These are phyloP conservation scores for Fusarium pininemorale DNA, from an alignment of 2,329 filamentous ascomycete genomes.

Conservation along the genomic window DNA sequence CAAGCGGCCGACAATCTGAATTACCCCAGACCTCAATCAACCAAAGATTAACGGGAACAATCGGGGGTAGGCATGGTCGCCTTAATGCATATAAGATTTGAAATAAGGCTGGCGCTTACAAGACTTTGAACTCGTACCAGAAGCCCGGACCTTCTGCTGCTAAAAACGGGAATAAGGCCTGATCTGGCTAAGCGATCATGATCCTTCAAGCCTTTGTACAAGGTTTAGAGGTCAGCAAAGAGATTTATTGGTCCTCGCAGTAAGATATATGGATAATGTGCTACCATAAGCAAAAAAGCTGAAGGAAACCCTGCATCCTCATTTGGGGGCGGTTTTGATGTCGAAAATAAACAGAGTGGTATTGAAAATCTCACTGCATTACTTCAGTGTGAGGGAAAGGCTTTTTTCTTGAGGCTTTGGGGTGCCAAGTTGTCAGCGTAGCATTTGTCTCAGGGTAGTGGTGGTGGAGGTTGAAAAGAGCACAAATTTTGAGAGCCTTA, in stretches of 20 bases:
- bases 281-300: not conserved
- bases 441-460: not conserved
- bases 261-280: not conserved
- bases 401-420: not conserved
- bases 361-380: not conserved
- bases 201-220: not conserved
- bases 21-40: not conserved
- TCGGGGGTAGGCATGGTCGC: not conserved
- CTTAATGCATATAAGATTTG: not conserved
- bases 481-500: not conserved
- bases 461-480: not conserved
- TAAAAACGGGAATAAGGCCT: not conserved
- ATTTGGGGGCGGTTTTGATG: conserved; percentile 6
- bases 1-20: not conserved
- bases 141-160: not conserved
- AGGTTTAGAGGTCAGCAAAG: not conserved
- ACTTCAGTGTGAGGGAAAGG: not conserved
- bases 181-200: not conserved
- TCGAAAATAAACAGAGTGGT: not conserved
- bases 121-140: not conserved
- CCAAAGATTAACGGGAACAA: not conserved
- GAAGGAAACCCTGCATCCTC: not conserved
- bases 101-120: conserved; percentile 12
- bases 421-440: not conserved
- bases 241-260: not conserved